Base-by-base conservation (phyloP, 225 moss, liverwort and hornwort genomes). In the Neckera pumila region DNA sequence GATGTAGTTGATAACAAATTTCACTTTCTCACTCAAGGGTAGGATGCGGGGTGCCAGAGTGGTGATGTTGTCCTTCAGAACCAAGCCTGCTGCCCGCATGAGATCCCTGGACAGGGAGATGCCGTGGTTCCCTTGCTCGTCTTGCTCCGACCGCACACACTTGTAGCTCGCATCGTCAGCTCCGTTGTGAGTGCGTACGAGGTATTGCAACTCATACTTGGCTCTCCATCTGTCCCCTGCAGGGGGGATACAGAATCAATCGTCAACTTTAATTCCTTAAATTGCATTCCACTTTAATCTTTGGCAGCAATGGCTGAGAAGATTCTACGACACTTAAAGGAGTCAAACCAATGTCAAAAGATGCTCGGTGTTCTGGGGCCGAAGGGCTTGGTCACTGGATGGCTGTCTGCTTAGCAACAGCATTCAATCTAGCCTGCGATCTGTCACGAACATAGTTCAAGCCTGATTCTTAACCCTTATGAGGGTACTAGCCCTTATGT, bases 141-240 rank as follows among this genome's bases (percentile, higher is more conserved):
- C 93, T 69, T 93, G 81, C 47, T 59, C 81, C 18, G 86, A 80
- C 33, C 76, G 83, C 60, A 93, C 89, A 60, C 90, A 91, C 25
- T 89, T 89, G 91, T 87, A 92, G 79, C 89, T 89, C 67, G 63
- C 77, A 62, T 93, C 92, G 61, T 92, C 89, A 20, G 91, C 88
- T 76, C 89, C 93, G 65, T 87, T 85, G 82, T 93, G 92, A 43
- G 93, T 92, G 80, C 92, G 90, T 57, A 91, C 86, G 18, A 92
- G 40, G 54, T 93, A 72, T 42, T 87, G 88, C 88, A 92, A 59
- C 78, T 92, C 88, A 65, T 93, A 93, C 84, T 93, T 93, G 40
- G 93, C 93, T 83, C 88, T 91, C 92, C 89, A 80, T 74, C 89
- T 87, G 62, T 92, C 89, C 65, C 49, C 93, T 93, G 90, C 78